Conservation (phyloP, 192 early-diverging fungal genomes). For the Radiomyces spectabilis region DNA sequence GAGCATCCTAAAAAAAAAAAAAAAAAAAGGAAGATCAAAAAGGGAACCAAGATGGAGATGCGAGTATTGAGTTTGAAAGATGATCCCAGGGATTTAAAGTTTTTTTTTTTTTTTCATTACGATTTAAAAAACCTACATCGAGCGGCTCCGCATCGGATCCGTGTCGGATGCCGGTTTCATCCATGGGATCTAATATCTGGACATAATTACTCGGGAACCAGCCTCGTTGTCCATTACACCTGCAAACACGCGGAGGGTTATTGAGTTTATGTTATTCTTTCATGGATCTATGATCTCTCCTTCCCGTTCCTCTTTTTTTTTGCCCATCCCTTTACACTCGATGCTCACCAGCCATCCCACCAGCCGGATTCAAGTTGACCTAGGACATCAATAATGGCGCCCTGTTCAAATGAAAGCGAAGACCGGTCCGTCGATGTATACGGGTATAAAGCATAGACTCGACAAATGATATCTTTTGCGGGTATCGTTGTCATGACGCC, state of each 20-base stretch:
- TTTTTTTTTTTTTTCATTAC: not conserved
- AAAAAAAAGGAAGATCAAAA: not conserved
- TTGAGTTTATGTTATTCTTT: too few species aligned
- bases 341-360: constrained; percentile 83
- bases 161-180: not conserved
- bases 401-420: constrained; percentile 74
- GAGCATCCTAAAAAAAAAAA: not conserved
- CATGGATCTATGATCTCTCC: too few species aligned
- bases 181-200: constrained; percentile 26
- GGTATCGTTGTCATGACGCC: too few species aligned
- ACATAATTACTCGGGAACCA: constrained; percentile 92
- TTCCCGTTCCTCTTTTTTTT: too few species aligned
- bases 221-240: constrained; percentile 68
- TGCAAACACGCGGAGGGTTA: too few species aligned
- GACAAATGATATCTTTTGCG: too few species aligned
- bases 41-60: not conserved
- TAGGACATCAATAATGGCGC: constrained; percentile 86
- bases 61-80: not conserved
- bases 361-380: constrained; percentile 88
- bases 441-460: constrained; percentile 76
- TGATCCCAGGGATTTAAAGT: not conserved
- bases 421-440: constrained; percentile 74
- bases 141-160: not conserved
- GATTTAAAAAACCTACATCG: not conserved
- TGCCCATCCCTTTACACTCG: too few species aligned